These are phyloP conservation scores for Halophytophthora polymorphica DNA, from an alignment of 352 stramenopile species.

Conservation along the genomic window DNA sequence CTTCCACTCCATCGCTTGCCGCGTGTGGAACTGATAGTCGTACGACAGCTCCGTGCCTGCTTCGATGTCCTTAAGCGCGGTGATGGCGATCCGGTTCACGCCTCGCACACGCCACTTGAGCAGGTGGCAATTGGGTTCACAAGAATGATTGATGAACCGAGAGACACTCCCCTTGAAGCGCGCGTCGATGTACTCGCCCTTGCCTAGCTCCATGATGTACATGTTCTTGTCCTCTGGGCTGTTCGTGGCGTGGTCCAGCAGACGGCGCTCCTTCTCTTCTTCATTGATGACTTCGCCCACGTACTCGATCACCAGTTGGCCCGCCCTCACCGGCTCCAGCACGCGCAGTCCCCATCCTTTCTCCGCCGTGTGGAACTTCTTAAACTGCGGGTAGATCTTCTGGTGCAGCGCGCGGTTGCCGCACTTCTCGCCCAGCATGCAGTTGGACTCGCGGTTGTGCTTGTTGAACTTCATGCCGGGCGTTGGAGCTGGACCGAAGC, in stretches of 20 bases:
- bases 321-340: slow-evolving; percentile 74
- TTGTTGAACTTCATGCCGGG: slow-evolving; percentile 68
- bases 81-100: slow-evolving; percentile 92
- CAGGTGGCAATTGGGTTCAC: slow-evolving; percentile 93
- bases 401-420: slow-evolving; percentile 90
- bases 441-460: slow-evolving; percentile 86
- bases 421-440: slow-evolving; percentile 85
- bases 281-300: slow-evolving; percentile 95
- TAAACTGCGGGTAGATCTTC: slow-evolving; percentile 66
- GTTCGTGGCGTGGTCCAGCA: slow-evolving; percentile 79
- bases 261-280: slow-evolving; percentile 85
- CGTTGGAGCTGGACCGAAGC: slow-evolving; percentile 70
- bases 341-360: slow-evolving; percentile 91
- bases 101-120: slow-evolving; percentile 94
- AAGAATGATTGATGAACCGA: slow-evolving; percentile 97
- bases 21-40: slow-evolving; percentile 94
- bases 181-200: slow-evolving; percentile 95
- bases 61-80: slow-evolving; percentile 86
- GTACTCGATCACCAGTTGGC: slow-evolving; percentile 93
- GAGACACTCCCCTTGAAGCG: slow-evolving; percentile 92
- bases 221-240: slow-evolving; percentile 95
- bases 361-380: slow-evolving; percentile 76
- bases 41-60: slow-evolving; percentile 91
- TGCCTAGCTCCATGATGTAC: slow-evolving; percentile 94
- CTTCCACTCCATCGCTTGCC: slow-evolving; percentile 82